Base-by-base conservation (phyloP, 1,139 yeast genomes). In the Nakaseomyces sp. region DNA sequence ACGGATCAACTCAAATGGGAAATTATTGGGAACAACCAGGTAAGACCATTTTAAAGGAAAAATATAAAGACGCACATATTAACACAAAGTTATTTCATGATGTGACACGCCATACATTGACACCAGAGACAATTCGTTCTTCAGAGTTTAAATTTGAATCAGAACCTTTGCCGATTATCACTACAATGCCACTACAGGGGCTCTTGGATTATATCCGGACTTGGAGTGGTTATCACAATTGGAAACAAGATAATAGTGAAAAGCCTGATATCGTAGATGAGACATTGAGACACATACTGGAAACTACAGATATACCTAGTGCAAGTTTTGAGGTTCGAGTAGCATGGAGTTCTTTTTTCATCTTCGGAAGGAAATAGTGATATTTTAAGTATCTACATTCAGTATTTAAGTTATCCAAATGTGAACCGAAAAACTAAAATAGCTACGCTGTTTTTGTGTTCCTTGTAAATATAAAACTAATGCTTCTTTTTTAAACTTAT, bases 21-120 rank as follows among this genome's bases (percentile, higher is more conserved):
- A 76, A 79, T 1, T 76, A 71, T 53, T 83, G 86, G 81, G 77
- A 79, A 51, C 78, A 79, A 50, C 89, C 91, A 0, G 91, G 93
- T 2, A 72, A 84, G 47, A 55, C 66, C 24, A 67, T 67, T 24
- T 64, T 82, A 20, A 61, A 79, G 22, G 57, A 67, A 10, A 65
- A 76, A 50, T 64, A 72, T 56, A 64, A 61, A 22, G 73, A 70
- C 7, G 54, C 67, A 16, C 62, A 64, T 15, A 68, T 73, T 0
- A 77, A 80, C 4, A 37, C 45, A 1, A 63, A 61, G 1, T 52
- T 63, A 16, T 79, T 68, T 52, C 50, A 58, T 5, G 70, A 74
- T 50, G 59, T 76, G 6, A 55, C 60, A 16, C 58, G 69, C 37
- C 65, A 61, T 39, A 69, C 42, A 71, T 65, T 50, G 58, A 64